Evolutionary conservation across 352 stramenopile species (phyloP).

Genomic region (Globisporangium orthogonon): DNA sequence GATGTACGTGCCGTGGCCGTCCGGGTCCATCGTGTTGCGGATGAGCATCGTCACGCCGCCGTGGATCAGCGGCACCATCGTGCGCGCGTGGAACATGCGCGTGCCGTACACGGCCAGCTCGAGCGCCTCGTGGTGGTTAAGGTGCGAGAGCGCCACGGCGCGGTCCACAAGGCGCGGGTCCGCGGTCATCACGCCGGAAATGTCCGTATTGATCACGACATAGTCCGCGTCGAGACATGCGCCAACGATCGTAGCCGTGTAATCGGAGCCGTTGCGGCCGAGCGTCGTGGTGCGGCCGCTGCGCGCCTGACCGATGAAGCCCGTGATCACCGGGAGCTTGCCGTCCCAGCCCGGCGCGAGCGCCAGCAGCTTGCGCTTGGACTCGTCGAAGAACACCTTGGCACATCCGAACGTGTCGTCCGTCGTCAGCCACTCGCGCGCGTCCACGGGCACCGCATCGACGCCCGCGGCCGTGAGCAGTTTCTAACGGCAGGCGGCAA

Average conservation of each 20-base stretch:
- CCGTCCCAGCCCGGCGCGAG: constrained; percentile 34
- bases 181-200: constrained; percentile 78
- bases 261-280: constrained; percentile 79
- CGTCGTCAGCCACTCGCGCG: constrained; percentile 67
- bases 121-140: constrained; percentile 78
- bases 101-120: constrained; percentile 80
- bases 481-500: constrained; percentile 11
- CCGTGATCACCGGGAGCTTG: constrained; percentile 64
- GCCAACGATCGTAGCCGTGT: constrained; percentile 78
- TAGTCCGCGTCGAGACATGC: constrained; percentile 63
- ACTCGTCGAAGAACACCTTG: constrained; percentile 75
- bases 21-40: constrained; percentile 77
- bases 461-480: constrained; percentile 56
- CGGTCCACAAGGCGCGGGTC: constrained; percentile 75
- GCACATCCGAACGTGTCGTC: constrained; percentile 65
- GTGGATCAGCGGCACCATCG: constrained; percentile 83
- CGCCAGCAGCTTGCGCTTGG: constrained; percentile 55
- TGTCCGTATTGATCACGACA: constrained; percentile 84
- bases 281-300: constrained; percentile 73
- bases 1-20: constrained; percentile 79
- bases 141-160: constrained; percentile 56
- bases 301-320: constrained; percentile 59
- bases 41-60: constrained; percentile 78
- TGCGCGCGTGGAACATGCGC: constrained; percentile 80
- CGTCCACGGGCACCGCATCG: constrained; percentile 58